phyloP scores from a whole-genome alignment of 1,139 yeast species.

The Taphrina deformans region DNA sequence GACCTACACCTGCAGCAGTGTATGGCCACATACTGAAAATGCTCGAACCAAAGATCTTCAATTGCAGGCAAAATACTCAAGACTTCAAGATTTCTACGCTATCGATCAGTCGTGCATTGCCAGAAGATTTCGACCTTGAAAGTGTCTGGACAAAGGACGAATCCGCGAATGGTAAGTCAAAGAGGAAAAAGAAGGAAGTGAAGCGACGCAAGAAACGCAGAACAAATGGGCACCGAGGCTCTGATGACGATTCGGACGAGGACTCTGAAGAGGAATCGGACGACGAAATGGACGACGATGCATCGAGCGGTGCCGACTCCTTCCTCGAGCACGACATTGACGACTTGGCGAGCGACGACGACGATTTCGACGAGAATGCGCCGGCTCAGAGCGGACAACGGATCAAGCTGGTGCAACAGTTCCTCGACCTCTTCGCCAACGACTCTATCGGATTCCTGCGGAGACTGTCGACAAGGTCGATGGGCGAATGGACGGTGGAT shows the following conservation, averaged over 20 bases:
- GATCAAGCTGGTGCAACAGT: conserved; percentile 48
- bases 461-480: conserved; percentile 45
- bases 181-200: conserved; percentile 38
- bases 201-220: conserved; percentile 38
- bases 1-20: conserved; percentile 64
- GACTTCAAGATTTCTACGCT: conserved; percentile 45
- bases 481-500: conserved; percentile 51
- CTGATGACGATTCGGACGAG: conserved; percentile 41
- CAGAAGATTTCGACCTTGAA: conserved; percentile 42
- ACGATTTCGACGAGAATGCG: conserved; percentile 43
- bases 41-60: conserved; percentile 52
- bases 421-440: conserved; percentile 48
- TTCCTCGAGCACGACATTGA: conserved; percentile 49
- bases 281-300: conserved; percentile 39
- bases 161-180: conserved; percentile 36
- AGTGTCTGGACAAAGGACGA: conserved; percentile 22
- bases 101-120: conserved; percentile 44
- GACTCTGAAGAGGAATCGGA: conserved; percentile 41
- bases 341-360: conserved; percentile 50
- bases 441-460: conserved; percentile 43
- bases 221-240: conserved; percentile 40
- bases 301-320: conserved; percentile 1
- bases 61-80: conserved; percentile 42
- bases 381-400: conserved; percentile 22
- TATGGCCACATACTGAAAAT: conserved; percentile 60